Evolutionary conservation across 495 filamentous ascomycete genomes (phyloP).

Genomic region (Penicillium desertorum): DNA sequence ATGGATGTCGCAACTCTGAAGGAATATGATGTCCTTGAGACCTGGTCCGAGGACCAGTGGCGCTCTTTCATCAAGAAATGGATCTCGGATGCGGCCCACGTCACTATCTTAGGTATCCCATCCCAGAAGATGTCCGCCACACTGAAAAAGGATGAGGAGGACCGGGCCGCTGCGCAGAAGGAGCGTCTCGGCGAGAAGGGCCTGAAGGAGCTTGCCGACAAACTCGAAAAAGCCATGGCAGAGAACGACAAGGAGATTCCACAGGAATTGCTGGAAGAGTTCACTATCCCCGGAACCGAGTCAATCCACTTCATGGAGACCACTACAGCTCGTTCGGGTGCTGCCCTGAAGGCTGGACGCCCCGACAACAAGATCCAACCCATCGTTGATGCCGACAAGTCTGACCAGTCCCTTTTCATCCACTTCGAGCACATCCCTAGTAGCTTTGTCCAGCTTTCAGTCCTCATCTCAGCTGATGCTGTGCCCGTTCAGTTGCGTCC

Average conservation of each 20-base stretch:
- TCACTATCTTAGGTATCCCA: slow-evolving; percentile 85
- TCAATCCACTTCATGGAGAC: slow-evolving; percentile 94
- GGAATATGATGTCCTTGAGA: slow-evolving; percentile 73
- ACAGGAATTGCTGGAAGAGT: slow-evolving; percentile 69
- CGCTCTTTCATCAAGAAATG: slow-evolving; percentile 75
- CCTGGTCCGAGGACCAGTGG: slow-evolving; percentile 84
- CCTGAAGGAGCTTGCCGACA: slow-evolving; percentile 67
- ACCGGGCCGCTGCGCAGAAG: slow-evolving; percentile 55
- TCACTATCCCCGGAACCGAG: slow-evolving; percentile 76
- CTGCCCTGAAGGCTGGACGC: slow-evolving; percentile 67
- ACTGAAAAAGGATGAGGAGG: slow-evolving; percentile 69
- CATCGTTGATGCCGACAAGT: slow-evolving; percentile 66
- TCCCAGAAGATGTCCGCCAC: slow-evolving; percentile 68
- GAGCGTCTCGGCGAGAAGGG: slow-evolving; percentile 62
- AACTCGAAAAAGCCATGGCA: slow-evolving; percentile 74
- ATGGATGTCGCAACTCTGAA: slow-evolving; percentile 62
- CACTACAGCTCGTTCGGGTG: slow-evolving; percentile 78
- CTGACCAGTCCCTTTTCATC: slow-evolving; percentile 76
- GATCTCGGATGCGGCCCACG: slow-evolving; percentile 80
- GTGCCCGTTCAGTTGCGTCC: slow-evolving; percentile 76
- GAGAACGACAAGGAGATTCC: slow-evolving; percentile 83
- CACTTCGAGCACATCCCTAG: slow-evolving; percentile 93
- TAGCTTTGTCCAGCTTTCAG: slow-evolving; percentile 79
- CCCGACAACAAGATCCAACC: slow-evolving; percentile 71
- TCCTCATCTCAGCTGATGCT: slow-evolving; percentile 73